Base-by-base conservation (phyloP, 495 filamentous ascomycete genomes). In the Evernia prunastri region DNA sequence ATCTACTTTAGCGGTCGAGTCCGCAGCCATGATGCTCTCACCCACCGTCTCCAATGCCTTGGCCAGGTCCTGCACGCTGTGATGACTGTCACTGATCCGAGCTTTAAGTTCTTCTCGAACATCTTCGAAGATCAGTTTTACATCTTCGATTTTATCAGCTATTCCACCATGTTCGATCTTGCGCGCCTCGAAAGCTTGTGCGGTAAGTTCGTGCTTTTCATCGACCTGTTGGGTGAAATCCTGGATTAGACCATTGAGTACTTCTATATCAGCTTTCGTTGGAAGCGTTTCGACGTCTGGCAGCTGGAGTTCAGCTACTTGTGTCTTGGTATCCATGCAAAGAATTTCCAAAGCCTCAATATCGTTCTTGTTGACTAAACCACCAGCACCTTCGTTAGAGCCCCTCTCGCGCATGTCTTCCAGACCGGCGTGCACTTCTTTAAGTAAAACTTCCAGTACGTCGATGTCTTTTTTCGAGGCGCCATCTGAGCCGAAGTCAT, bases 121-220 rank as follows among this genome's bases (percentile, higher is more conserved):
- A 45, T 84, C 82, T 13, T 81, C 75, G 7, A 90, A 73, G 25
- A 82, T 75, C 31, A 72, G 67, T 67, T 81, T 84, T 25, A 87
- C 77, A 58, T 83, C 84, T 18, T 82, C 80, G 39, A 89, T 83
- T 66, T 80, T 81, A 51, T 84, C 79, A 18, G 81, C 77, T 12
- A 88, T 72, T 25, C 76, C 81, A 60, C 80, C 83, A 47, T 85
- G 83, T 66, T 89, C 86, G 33, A 80, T 74, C 67, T 85, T 87
- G 39, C 91, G 87, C 49, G 91, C 87, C 64, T 95, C 90, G 25
- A 96, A 85, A 0, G 86, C 84, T 73, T 91, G 88, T 12, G 86
- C 83, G n/a, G 86, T 90, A 35, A 86, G 75, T 29, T 89, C 88
- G 53, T 86, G 85, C 63, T 89, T 86, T 0, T 80, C 75, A 42